These are phyloP conservation scores for Viola pubescens DNA, from an alignment of 441 rosid genomes.

Conservation along the genomic window DNA sequence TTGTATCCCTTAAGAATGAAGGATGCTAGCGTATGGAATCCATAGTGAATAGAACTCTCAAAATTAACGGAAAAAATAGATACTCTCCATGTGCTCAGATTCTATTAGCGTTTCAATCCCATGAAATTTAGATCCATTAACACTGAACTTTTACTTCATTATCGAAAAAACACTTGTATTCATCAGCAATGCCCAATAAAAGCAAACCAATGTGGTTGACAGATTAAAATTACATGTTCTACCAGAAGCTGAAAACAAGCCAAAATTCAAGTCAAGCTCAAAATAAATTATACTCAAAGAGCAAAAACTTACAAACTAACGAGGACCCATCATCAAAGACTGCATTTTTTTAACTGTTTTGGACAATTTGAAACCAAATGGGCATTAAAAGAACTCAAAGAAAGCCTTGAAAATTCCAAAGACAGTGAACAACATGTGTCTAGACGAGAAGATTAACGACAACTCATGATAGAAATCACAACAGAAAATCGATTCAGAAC, in stretches of 20 bases:
- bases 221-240: constrained; percentile 35
- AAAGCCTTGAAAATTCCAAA: constrained; percentile 8
- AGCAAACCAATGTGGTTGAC: constrained; percentile 14
- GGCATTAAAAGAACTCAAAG: constrained; percentile 20
- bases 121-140: constrained; percentile 30
- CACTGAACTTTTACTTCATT: constrained; percentile 23
- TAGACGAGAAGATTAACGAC: constrained; percentile 31
- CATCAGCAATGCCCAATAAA: constrained; percentile 33
- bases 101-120: constrained; percentile 30
- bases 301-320: constrained; percentile 27
- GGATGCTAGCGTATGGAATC: constrained; percentile 29
- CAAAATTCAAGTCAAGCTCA: constrained; percentile 15
- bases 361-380: constrained; percentile 31
- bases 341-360: constrained; percentile 20
- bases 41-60: constrained; percentile 21
- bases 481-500: constrained; percentile 12
- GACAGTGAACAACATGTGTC: constrained; percentile 7
- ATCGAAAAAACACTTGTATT: constrained; percentile 18
- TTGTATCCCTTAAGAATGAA: constrained; percentile 14
- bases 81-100: constrained; percentile 30
- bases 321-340: constrained; percentile 36
- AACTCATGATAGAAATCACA: constrained; percentile 29
- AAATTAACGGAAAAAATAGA: constrained; percentile 31
- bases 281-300: constrained; percentile 10
- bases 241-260: constrained; percentile 18